Evolutionary conservation across 1,284 basidiomycete species (phyloP).

Genomic region (Bjerkandera adusta): DNA sequence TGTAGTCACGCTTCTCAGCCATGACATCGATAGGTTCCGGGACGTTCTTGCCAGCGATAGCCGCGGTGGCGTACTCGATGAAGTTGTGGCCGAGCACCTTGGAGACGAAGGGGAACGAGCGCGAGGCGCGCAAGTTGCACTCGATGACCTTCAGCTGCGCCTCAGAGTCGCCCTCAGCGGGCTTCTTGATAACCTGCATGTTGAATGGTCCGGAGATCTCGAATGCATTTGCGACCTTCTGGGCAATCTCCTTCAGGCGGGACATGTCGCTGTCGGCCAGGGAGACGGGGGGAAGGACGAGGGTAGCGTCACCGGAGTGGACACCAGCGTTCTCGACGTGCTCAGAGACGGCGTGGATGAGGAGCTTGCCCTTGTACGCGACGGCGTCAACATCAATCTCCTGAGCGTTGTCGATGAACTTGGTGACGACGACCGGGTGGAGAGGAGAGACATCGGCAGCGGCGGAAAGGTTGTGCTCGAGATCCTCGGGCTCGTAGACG

Average conservation of each 20-base stretch:
- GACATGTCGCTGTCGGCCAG: conserved; percentile 75
- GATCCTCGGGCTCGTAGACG: conserved; percentile 86
- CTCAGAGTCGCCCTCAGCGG: conserved; percentile 53
- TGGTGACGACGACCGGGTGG: conserved; percentile 97
- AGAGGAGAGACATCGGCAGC: conserved; percentile 95
- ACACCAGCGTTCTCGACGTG: conserved; percentile 99
- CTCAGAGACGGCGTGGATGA: conserved; percentile 96
- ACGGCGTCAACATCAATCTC: conserved; percentile 99
- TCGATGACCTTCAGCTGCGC: conserved; percentile 95
- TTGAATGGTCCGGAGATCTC: conserved; percentile 98
- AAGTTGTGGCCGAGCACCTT: conserved; percentile 98
- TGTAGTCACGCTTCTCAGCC: conserved; percentile 89
- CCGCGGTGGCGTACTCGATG: conserved; percentile 91
- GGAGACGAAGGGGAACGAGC: conserved; percentile 99
- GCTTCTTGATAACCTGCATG: conserved; percentile 98
- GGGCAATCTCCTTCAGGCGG: conserved; percentile 89
- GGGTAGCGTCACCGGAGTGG: conserved; percentile 97
- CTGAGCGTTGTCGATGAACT: conserved; percentile 97
- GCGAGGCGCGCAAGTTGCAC: conserved; percentile 96
- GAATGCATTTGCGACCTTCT: conserved; percentile 94
- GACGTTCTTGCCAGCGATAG: conserved; percentile 88
- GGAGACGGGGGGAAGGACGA: conserved; percentile 96
- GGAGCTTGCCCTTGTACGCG: conserved; percentile 90
- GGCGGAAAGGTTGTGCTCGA: conserved; percentile 92
- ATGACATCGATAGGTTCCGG: conserved; percentile 95